Evolutionary conservation across 129 eudicot genomes (phyloP).

Genomic region (Centaurea solstitialis): DNA sequence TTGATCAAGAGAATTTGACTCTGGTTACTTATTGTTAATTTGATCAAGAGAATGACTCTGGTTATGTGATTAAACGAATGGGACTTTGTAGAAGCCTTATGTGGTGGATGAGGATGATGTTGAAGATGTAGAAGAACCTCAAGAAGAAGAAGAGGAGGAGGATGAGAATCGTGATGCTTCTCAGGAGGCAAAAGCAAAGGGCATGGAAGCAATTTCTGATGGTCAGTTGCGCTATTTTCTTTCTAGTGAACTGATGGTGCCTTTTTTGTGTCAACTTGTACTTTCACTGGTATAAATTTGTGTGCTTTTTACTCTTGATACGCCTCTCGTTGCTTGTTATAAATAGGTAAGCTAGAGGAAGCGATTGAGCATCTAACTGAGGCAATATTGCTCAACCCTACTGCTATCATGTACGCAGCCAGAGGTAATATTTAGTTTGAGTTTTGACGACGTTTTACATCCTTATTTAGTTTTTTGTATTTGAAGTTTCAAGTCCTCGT

Average conservation of each 20-base stretch:
- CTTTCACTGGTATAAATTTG: not conserved
- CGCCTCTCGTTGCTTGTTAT: not conserved
- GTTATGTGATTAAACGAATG: conserved; percentile 2
- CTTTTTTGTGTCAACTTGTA: not conserved
- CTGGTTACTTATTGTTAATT: no score
- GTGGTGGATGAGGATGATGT: conserved; percentile 80
- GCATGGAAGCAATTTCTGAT: conserved; percentile 88
- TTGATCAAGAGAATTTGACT: no score
- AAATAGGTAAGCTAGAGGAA: conserved; percentile 78
- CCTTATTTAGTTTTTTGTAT: not conserved
- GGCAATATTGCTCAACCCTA: conserved; percentile 86
- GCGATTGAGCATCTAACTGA: conserved; percentile 85
- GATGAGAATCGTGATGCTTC: conserved; percentile 92
- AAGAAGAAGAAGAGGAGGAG: conserved; percentile 75
- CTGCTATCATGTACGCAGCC: conserved; percentile 90
- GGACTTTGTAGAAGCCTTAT: conserved; percentile 48
- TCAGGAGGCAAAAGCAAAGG: conserved; percentile 86
- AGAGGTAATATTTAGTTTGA: conserved; percentile 54
- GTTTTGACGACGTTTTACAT: not conserved
- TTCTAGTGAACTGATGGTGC: not conserved
- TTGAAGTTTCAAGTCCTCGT: not conserved
- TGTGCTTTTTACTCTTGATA: not conserved
- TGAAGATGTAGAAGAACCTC: conserved; percentile 61
- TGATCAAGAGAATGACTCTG: no score
- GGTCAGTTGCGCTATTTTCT: conserved; percentile 47